Evolutionary conservation across 805 yeast species (phyloP).

Genomic region (Wickerhamiella siamensis): DNA sequence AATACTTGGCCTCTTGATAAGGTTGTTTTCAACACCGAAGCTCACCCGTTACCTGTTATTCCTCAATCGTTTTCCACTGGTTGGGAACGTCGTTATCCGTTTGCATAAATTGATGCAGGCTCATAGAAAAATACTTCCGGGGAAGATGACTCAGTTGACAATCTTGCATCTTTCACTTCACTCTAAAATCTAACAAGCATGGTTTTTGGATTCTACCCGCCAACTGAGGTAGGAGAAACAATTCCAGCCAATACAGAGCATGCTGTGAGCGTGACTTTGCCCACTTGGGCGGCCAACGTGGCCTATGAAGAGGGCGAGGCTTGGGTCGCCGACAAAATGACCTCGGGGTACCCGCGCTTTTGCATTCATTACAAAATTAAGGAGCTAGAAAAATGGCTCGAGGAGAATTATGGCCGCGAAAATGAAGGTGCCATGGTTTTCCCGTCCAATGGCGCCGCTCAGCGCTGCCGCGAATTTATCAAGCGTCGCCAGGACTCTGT

Average conservation of each 20-base stretch:
- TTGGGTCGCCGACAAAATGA: conserved; percentile 64
- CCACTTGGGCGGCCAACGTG: conserved; percentile 87
- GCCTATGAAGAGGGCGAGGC: conserved; percentile 86
- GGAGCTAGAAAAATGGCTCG: conserved; percentile 23
- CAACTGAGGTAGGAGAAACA: conserved; percentile 53
- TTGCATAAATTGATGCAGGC: not conserved
- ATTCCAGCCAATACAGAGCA: conserved; percentile 84
- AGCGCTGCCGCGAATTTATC: conserved; percentile 72
- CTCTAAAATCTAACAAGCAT: not conserved
- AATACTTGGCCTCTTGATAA: conserved; percentile 35
- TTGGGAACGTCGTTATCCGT: conserved; percentile 3
- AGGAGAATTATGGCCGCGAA: conserved; percentile 60
- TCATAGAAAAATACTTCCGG: no score
- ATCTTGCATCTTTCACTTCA: no score
- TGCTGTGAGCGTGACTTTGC: conserved; percentile 88
- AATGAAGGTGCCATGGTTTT: conserved; percentile 64
- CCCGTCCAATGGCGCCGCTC: conserved; percentile 66
- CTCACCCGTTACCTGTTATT: conserved; percentile 36
- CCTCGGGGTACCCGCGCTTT: conserved; percentile 74
- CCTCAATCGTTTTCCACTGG: conserved; percentile 3
- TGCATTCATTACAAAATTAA: conserved; percentile 27
- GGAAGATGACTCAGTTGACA: no score
- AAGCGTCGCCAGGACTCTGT: conserved; percentile 27
- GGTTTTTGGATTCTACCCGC: conserved; percentile 15
- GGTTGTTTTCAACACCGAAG: conserved; percentile 46